A percentile compares a stretch with the other conserved stretches of the same genome.
These are phyloP conservation scores for Dissophora ornata DNA, from an alignment of 192 early-diverging fungal genomes.

Conservation along the genomic window DNA sequence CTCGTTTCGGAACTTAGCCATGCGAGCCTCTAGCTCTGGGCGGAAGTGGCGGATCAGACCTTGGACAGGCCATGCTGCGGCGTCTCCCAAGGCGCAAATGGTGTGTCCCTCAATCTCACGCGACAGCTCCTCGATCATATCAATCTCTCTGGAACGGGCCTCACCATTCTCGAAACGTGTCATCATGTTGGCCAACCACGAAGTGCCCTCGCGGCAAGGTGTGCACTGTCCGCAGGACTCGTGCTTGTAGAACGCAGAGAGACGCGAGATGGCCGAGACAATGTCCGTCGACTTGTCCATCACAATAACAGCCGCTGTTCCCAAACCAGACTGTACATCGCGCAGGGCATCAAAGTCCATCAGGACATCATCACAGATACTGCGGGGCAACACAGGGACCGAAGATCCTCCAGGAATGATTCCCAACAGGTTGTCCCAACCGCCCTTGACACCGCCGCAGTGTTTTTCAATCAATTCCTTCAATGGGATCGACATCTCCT, in stretches of 20 bases:
- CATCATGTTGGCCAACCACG: constrained; percentile 98
- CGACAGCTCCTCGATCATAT: constrained; percentile 94
- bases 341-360: constrained; percentile 99
- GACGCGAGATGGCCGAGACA: constrained; percentile 90
- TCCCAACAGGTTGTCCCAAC: constrained; percentile 98
- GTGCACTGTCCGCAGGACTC: constrained; percentile 99
- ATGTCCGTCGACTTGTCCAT: constrained; percentile 99
- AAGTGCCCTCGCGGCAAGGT: constrained; percentile 96
- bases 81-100: constrained; percentile 99
- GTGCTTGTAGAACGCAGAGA: constrained; percentile 96
- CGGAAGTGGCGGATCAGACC: constrained; percentile 95
- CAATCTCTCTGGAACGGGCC: constrained; percentile 87
- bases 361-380: constrained; percentile 88
- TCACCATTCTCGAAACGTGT: constrained; percentile 90
- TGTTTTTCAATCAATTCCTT: constrained; percentile 94
- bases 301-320: constrained; percentile 97
- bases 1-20: constrained; percentile 53
- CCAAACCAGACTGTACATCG: constrained; percentile 93
- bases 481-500: constrained; percentile 98
- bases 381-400: constrained; percentile 87
- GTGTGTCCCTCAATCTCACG: constrained; percentile 99
- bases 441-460: constrained; percentile 96
- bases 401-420: constrained; percentile 98
- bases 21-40: constrained; percentile 81
- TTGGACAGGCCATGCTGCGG: constrained; percentile 97